Evolutionary conservation across 257 asterid genomes (phyloP).

Genomic region (Nicotiana undulata): DNA sequence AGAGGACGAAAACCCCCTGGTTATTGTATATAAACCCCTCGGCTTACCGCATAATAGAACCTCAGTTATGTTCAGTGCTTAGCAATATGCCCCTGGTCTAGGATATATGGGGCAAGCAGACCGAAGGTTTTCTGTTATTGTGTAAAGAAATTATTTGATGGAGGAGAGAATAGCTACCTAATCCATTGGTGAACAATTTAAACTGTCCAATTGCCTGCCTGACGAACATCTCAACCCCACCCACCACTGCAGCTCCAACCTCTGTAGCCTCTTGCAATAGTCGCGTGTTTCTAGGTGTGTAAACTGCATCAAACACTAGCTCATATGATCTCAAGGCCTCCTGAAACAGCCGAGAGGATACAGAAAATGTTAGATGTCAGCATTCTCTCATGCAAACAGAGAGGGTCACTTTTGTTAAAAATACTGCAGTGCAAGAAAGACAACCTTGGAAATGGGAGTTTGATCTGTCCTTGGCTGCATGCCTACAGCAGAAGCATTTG

Average conservation of each 20-base stretch:
- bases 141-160: background rate
- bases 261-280: conserved; percentile 61
- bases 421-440: background rate
- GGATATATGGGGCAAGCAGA: background rate
- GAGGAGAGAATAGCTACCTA: conserved; percentile 32
- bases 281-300: conserved; percentile 60
- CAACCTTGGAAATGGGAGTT: conserved; percentile 60
- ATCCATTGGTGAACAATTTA: conserved; percentile 55
- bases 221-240: conserved; percentile 74
- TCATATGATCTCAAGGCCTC: conserved; percentile 44
- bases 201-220: conserved; percentile 65
- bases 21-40: background rate
- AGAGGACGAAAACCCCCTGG: too few species aligned
- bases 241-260: conserved; percentile 54
- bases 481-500: conserved; percentile 63
- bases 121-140: background rate
- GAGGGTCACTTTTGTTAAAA: background rate
- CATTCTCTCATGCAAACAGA: background rate
- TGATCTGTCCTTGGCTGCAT: conserved; percentile 52
- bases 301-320: conserved; percentile 64
- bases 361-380: background rate
- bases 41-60: background rate
- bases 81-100: background rate
- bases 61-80: background rate
- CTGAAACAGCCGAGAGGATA: conserved; percentile 17